Evolutionary conservation across 352 stramenopile species (phyloP).

Genomic region (Globisporangium alternatum): DNA sequence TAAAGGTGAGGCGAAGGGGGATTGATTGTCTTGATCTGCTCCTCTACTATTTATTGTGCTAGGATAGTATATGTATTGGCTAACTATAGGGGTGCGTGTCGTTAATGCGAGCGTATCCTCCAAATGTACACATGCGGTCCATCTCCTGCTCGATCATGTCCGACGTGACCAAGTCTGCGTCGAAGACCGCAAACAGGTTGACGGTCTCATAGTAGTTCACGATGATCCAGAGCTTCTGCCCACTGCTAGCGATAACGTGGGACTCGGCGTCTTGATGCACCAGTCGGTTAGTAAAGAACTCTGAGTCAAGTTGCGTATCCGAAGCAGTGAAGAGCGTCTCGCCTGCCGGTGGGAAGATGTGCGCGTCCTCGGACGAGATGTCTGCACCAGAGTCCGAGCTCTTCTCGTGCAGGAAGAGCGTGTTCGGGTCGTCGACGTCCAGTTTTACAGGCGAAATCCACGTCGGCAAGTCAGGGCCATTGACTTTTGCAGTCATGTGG

Average conservation of each 20-base stretch:
- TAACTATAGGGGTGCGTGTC: background rate
- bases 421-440: conserved; percentile 29
- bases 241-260: conserved; percentile 14
- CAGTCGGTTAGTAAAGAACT: conserved; percentile 13
- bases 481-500: background rate
- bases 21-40: background rate
- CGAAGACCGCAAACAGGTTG: conserved; percentile 38
- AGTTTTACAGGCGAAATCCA: conserved; percentile 39
- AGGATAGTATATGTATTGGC: background rate
- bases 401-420: conserved; percentile 39
- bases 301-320: background rate
- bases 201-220: conserved; percentile 43
- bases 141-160: conserved; percentile 40
- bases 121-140: conserved; percentile 31
- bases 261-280: conserved; percentile 40
- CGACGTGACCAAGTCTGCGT: conserved; percentile 25
- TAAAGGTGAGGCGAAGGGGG: background rate
- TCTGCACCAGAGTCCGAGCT: conserved; percentile 27
- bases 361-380: conserved; percentile 37
- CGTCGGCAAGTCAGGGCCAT: conserved; percentile 25
- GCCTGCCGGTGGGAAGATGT: conserved; percentile 38
- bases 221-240: conserved; percentile 39
- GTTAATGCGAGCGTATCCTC: conserved; percentile 11
- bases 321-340: conserved; percentile 6
- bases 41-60: conserved; percentile 1